Base-by-base conservation (phyloP, 257 asterid species). In the Ocimum tenuiflorum region DNA sequence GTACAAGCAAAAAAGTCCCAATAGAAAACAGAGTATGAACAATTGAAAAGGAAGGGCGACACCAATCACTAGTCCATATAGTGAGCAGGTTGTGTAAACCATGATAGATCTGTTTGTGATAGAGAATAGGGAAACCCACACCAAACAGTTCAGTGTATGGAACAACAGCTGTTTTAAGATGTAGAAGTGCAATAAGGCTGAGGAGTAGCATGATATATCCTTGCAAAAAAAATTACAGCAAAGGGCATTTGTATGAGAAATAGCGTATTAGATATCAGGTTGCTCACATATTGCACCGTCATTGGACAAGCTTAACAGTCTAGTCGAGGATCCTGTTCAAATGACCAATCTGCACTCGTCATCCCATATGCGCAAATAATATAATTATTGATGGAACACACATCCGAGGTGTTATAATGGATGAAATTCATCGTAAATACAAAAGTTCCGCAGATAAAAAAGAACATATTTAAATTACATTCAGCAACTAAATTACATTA, bases 401-500 rank as follows among this genome's bases (percentile, higher is more conserved):
- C 53, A 50, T 47, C 24, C 45, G 18, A 15, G 15, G 29, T 17
- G 73, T 51, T 20, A 47, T 35, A 11, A 19, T 58, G 36, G 69
- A 24, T 35, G 23, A 47, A 69, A 56, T 45, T 59, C 10, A 19
- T 22, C n/a, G 55, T 33, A 39, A 53, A 56, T 57, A 36, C 9
- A 72, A 15, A 58, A 58, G 46, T 61, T 55, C 38, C 3, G 27
- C 14, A 41, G 49, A 42, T 6, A 47, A 38, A 65, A 52, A 68
- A n/a, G n/a, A n/a, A 8, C 36, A 48, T 7, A 13, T 24, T 60
- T 77, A 57, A 38, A n/a, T n/a, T n/a, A n/a, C n/a, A n/a, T n/a
- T n/a, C 29, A 5, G 43, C 35, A 69, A 61, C 79, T 35, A 42
- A 60, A 48, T 70, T 64, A 77, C 79, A 68, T 17, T 67, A 17